Evolutionary conservation across 1,284 basidiomycete genomes (phyloP), one percentile per base, ranked within the genome.

Genomic region (Agaricales sp.): DNA sequence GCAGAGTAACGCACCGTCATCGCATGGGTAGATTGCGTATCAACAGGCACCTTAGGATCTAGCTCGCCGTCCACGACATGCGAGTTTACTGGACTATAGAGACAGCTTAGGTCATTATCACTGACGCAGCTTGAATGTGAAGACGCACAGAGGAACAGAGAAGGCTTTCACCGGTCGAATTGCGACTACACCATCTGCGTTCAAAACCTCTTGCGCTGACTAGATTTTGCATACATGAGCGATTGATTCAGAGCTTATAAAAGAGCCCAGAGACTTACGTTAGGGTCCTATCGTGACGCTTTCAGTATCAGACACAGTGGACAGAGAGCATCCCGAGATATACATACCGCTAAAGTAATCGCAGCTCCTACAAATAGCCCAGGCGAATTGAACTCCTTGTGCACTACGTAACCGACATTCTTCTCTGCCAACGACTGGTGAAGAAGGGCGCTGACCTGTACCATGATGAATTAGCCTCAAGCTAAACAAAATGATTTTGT

Each of bases 321-420:
- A 14, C 20, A 11, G 18, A 26, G 2, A 14, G 18, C 11, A 16
- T 22, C 21, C 21, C 12, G 25, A 14, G 4, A 22, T n/a, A n/a
- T n/a, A 45, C 53, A 47, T 43, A 67, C 67, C 37, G 54, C 55
- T 51, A 72, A 51, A 11, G 65, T 65, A 44, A 75, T 57, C 19
- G 67, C 61, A 3, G 70, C 70, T 20, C 73, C 73, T 21, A 69
- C 53, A 56, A 75, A 73, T 8, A 75, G 52, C 4, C 71, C 68
- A 2, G 63, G 61, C 1, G 63, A 50, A 51, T 67, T 61, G 58
- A 68, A 75, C 53, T 71, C 67, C 49, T 62, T 66, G 51, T 66
- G 57, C 22, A 74, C 64, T 16, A 58, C 54, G 57, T 69, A 71
- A 0, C 55, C 45, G 4, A 72, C 55, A 4, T n/a, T n/a, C n/a